These are phyloP conservation scores for Pichia sp. DNA, from an alignment of 1,139 yeast species.

Conservation along the genomic window DNA sequence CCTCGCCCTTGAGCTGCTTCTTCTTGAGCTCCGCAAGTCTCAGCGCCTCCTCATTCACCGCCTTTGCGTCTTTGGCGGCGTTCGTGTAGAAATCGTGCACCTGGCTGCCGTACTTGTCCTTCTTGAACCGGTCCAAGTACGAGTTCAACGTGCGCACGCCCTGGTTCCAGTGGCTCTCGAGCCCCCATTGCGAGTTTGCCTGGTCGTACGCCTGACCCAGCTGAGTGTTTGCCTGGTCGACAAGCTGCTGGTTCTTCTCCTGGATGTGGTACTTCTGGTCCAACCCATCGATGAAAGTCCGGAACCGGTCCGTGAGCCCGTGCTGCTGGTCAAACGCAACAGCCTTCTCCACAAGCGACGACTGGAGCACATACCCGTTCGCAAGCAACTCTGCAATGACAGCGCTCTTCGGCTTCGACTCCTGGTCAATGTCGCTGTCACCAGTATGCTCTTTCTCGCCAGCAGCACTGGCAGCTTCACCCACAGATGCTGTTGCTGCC, in stretches of 20 bases:
- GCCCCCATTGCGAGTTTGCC: constrained; percentile 39
- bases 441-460: constrained; percentile 11
- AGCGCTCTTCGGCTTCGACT: constrained; percentile 72
- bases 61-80: constrained; percentile 53
- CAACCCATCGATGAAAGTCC: constrained; percentile 48
- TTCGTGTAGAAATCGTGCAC: constrained; percentile 50
- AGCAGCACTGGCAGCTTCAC: background rate
- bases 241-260: constrained; percentile 42
- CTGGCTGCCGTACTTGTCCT: constrained; percentile 44
- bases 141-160: constrained; percentile 38
- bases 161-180: constrained; percentile 34
- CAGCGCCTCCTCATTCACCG: constrained; percentile 70
- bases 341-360: constrained; percentile 56
- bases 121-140: constrained; percentile 45
- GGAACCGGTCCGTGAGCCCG: constrained; percentile 58
- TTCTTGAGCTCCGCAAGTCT: constrained; percentile 62
- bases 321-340: constrained; percentile 60
- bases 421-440: constrained; percentile 57
- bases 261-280: constrained; percentile 61
- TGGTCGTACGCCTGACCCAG: constrained; percentile 15
- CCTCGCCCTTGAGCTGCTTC: constrained; percentile 7
- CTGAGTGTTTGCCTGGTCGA: constrained; percentile 20
- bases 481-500: background rate
- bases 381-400: constrained; percentile 74
- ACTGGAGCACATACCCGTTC: constrained; percentile 66